These are phyloP conservation scores for Neurospora sp. DNA, from an alignment of 495 filamentous ascomycete species.

Conservation along the genomic window DNA sequence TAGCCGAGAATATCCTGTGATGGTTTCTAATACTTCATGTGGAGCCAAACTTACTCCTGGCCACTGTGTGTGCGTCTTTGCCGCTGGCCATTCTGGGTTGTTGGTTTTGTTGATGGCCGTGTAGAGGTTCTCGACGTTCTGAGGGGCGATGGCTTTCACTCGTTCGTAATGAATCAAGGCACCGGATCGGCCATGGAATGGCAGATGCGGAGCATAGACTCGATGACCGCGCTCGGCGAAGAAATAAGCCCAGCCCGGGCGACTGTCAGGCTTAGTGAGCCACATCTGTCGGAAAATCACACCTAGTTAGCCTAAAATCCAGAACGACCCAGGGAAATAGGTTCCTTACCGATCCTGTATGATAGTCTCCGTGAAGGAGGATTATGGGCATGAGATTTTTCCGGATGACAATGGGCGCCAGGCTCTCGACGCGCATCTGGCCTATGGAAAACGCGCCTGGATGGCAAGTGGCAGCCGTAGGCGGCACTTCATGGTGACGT, in stretches of 20 bases:
- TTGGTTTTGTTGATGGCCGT: slow-evolving; percentile 27
- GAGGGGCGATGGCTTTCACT: background rate
- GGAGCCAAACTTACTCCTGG: slow-evolving; percentile 27
- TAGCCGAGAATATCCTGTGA: background rate
- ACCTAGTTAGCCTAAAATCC: background rate
- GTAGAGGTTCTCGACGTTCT: slow-evolving; percentile 23
- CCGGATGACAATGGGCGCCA: background rate
- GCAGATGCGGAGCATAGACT: slow-evolving; percentile 38
- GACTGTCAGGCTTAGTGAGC: slow-evolving; percentile 40
- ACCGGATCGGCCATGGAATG: slow-evolving; percentile 21
- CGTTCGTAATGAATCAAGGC: background rate
- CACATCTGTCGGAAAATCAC: slow-evolving; percentile 26
- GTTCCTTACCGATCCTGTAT: slow-evolving; percentile 39
- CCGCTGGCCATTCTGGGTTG: slow-evolving; percentile 28
- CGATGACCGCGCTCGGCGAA: slow-evolving; percentile 38
- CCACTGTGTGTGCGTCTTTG: slow-evolving; percentile 44
- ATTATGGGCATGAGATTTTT: slow-evolving; percentile 34
- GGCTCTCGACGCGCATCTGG: background rate
- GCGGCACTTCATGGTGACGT: background rate
- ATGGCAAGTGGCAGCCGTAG: background rate
- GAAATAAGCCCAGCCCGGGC: slow-evolving; percentile 41
- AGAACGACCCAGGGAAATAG: background rate
- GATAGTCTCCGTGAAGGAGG: slow-evolving; percentile 43
- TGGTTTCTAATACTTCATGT: background rate
- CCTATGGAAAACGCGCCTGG: background rate